phyloP scores from a whole-genome alignment of 192 early-diverging fungal species.

The Gryganskiella cystojenkinii region DNA sequence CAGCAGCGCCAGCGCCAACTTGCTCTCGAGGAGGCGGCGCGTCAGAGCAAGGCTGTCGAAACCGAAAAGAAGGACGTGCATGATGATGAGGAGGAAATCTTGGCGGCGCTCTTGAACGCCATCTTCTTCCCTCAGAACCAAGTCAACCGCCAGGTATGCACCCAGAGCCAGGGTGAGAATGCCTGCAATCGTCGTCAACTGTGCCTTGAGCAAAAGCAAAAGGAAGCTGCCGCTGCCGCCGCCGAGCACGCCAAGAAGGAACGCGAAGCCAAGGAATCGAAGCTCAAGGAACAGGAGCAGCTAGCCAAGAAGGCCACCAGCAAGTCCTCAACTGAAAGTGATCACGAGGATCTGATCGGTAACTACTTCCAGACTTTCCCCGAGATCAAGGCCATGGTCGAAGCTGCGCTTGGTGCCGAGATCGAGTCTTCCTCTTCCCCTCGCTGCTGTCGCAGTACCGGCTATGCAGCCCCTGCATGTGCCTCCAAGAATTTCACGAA shows the following conservation, averaged over 20 bases:
- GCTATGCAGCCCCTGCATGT: neutral
- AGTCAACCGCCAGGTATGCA: conserved; percentile 32
- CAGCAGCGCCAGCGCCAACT: conserved; percentile 19
- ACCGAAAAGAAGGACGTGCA: neutral
- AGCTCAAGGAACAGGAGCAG: conserved; percentile 14
- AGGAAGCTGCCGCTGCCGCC: conserved; percentile 2
- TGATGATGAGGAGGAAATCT: neutral
- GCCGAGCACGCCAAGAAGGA: conserved; percentile 12
- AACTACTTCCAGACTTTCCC: conserved; percentile 41
- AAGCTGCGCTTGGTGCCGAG: conserved; percentile 33
- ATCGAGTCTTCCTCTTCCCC: conserved; percentile 1
- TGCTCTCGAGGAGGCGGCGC: conserved; percentile 9
- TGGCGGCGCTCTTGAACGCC: conserved; percentile 22
- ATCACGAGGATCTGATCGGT: conserved; percentile 23
- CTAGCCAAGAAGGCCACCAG: neutral
- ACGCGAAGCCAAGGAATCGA: neutral
- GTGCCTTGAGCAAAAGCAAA: neutral
- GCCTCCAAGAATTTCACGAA: neutral
- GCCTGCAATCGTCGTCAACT: conserved; percentile 31
- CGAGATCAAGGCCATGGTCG: conserved; percentile 41
- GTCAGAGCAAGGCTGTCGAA: neutral
- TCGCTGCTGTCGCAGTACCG: too few relatives aligned
- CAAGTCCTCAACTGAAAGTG: neutral
- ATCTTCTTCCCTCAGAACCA: conserved; percentile 42
- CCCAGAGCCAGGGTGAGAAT: conserved; percentile 23